Evolutionary conservation across 768 basidiomycete species (phyloP), one percentile per base, ranked within the genome.

Genomic region (Heimioporus sp.): DNA sequence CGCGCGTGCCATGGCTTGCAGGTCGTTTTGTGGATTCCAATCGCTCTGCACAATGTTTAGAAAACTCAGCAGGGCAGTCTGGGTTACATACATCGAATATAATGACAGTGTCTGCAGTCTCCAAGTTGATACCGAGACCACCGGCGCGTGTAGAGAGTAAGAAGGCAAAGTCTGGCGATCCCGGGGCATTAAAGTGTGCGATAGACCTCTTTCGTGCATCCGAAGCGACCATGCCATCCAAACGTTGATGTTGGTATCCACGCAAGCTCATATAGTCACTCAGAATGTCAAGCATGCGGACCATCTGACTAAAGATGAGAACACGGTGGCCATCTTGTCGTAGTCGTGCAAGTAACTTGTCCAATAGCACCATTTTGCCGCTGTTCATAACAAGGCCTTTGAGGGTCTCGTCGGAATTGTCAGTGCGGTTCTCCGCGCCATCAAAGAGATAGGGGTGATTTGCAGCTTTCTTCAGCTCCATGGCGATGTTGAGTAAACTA

Each of bases 301-400:
- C 95, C 97, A 99, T 99, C 72, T 98, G 93, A 63, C 94, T 97
- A 78, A 99, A 99, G 62, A 99, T 98, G 61, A 99, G 80, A 24
- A 99, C 97, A 45, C 97, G 90, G 64, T 98, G 97, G 4, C 91
- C 90, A 66, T 98, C 96, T 59, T 82, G 85, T 62, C 89, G 89
- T 45, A 98, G 80, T 16, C 92, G 85, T 20, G 78, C 80, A n/a
- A 98, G 83, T 15, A 99, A 82, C 70, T 99, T 99, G 75, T 99
- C 97, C 49, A 99, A 85, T 31, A 99, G 75, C 44, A 98, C 95
- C 88, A 99, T 86, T 76, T 99, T 99, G 32, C 97, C 97, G 54
- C 92, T 94, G 71, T 88, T 96, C 92, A 97, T 97, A 56, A 98
- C 92, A 17, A 99, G 80, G n/a, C 94, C 95, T 62, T 90, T 92